phyloP scores from a whole-genome alignment of 306 rosid genomes.

The Alnus rubra region DNA sequence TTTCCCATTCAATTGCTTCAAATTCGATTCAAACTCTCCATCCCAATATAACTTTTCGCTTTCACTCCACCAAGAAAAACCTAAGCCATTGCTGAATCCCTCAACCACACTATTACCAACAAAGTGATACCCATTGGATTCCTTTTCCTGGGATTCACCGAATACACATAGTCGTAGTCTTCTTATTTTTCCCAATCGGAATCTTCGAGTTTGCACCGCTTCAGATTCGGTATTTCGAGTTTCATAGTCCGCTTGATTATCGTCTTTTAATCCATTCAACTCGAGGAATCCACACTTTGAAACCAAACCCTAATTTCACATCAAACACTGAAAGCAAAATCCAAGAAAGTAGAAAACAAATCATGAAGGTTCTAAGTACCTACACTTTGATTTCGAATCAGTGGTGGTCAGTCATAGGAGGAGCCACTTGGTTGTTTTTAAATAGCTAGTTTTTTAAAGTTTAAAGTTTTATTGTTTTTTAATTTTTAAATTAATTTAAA shows the following conservation, averaged over 20 bases:
- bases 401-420: background rate
- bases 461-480: too few relatives aligned
- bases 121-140: constrained; percentile 39
- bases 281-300: background rate
- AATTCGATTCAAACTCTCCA: constrained; percentile 60
- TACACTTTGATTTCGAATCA: background rate
- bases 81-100: constrained; percentile 61
- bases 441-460: too few relatives aligned
- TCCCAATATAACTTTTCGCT: constrained; percentile 54
- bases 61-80: constrained; percentile 50
- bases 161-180: constrained; percentile 28
- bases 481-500: too few relatives aligned
- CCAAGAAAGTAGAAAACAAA: constrained; percentile 24
- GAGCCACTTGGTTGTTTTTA: too few relatives aligned
- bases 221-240: constrained; percentile 79
- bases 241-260: constrained; percentile 65
- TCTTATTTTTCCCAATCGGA: constrained; percentile 32
- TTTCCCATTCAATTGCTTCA: constrained; percentile 31
- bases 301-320: constrained; percentile 63
- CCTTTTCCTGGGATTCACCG: constrained; percentile 56
- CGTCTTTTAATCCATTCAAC: constrained; percentile 49
- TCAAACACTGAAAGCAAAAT: constrained; percentile 23
- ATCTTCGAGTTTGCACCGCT: constrained; percentile 72
- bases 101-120: constrained; percentile 45
- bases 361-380: background rate